Percentiles rank a stretch among this genome's conserved stretches.
Conservation (phyloP, 2,329 filamentous ascomycete species). For the Hymenoscyphus salicellus region DNA sequence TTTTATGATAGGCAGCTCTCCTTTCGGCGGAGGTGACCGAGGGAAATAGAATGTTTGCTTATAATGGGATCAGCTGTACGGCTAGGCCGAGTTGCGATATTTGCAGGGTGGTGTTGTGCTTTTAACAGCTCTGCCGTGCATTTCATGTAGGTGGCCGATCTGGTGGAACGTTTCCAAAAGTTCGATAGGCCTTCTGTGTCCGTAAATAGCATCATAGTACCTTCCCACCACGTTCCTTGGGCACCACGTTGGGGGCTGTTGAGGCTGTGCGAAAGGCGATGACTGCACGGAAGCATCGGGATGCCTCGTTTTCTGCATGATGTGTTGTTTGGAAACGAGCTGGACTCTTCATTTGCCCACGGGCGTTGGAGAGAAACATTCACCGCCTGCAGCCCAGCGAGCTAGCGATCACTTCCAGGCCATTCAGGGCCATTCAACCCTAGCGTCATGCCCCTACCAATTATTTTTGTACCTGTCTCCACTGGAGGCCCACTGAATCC, state of each 20-base stretch:
- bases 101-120: not conserved
- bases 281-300: not conserved
- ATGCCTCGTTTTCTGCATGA: not conserved
- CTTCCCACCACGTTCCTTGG: not conserved
- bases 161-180: not conserved
- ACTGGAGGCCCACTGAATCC: not conserved
- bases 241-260: not conserved
- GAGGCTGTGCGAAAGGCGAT: not conserved
- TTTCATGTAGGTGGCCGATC: not conserved
- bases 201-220: not conserved
- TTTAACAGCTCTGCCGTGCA: not conserved
- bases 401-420: not conserved
- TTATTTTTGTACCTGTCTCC: not conserved
- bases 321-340: not conserved
- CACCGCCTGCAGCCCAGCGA: not conserved
- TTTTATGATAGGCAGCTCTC: not conserved
- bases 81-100: not conserved
- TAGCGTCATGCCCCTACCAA: not conserved
- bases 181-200: not conserved
- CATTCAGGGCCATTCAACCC: slow-evolving; percentile 2
- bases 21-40: not conserved
- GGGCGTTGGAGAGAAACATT: not conserved
- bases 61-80: not conserved
- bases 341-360: not conserved
- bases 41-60: not conserved